phyloP scores from a whole-genome alignment of 495 filamentous ascomycete genomes.

The Tetracladium marchalianum region DNA sequence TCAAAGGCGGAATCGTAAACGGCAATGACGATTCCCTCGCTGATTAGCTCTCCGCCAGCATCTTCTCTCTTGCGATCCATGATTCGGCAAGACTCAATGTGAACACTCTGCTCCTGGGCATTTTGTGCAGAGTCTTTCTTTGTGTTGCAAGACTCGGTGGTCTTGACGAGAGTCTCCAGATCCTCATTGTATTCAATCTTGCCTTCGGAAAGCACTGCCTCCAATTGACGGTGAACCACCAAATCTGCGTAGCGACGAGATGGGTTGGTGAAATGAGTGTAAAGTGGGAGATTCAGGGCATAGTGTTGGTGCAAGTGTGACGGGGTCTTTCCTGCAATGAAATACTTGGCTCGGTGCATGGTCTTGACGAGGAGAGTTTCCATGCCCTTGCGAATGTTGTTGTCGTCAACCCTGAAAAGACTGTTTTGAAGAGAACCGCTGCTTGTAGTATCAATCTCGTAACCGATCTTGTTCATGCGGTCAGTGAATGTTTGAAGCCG shows the following conservation, averaged over 20 bases:
- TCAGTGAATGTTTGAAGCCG: constrained; percentile 86
- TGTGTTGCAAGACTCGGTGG: constrained; percentile 90
- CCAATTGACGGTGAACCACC: constrained; percentile 90
- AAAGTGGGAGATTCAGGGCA: constrained; percentile 82
- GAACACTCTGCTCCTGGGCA: constrained; percentile 96
- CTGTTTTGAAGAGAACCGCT: constrained; percentile 88
- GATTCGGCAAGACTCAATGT: constrained; percentile 90
- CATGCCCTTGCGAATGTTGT: constrained; percentile 89
- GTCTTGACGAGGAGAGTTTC: constrained; percentile 88
- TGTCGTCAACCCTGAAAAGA: constrained; percentile 81
- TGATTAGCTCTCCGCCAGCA: constrained; percentile 84
- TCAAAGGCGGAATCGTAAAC: constrained; percentile 99
- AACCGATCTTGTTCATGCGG: constrained; percentile 83
- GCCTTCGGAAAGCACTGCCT: constrained; percentile 74
- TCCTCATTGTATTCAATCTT: constrained; percentile 83
- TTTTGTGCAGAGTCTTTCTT: constrained; percentile 98
- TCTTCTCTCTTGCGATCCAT: constrained; percentile 86
- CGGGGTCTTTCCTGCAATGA: constrained; percentile 61
- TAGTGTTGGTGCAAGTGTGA: constrained; percentile 77
- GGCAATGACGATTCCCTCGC: constrained; percentile 91
- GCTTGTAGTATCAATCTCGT: constrained; percentile 77
- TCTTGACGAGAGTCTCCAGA: constrained; percentile 79
- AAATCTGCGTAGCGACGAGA: constrained; percentile 92
- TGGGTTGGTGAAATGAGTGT: constrained; percentile 96
- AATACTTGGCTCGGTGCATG: constrained; percentile 95